Conservation (phyloP, 805 yeast species). For the Nakazawaea siamensis region DNA sequence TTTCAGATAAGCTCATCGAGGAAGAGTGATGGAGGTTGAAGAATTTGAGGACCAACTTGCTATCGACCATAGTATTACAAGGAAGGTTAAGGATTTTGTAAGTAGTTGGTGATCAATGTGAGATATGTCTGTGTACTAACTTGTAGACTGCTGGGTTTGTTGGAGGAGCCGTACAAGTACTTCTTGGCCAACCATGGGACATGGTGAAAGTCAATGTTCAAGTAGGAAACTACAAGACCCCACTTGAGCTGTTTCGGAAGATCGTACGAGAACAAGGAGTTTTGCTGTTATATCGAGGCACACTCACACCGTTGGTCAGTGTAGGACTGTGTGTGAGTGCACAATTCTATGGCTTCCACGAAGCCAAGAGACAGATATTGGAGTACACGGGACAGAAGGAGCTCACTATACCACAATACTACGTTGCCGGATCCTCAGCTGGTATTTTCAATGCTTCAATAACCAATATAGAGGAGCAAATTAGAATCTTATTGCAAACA, state of each 20-base stretch:
- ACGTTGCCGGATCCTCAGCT: conserved; percentile 56
- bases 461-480: conserved; percentile 59
- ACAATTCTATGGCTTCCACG: conserved; percentile 67
- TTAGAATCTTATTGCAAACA: conserved; percentile 53
- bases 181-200: conserved; percentile 63
- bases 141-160: conserved; percentile 38
- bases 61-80: conserved; percentile 26
- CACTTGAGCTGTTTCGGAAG: conserved; percentile 40
- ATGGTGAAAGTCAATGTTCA: conserved; percentile 63
- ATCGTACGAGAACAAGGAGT: conserved; percentile 54
- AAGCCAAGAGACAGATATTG: conserved; percentile 51
- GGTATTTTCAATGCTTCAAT: conserved; percentile 60
- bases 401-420: conserved; percentile 46
- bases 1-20: background rate
- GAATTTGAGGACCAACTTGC: conserved; percentile 1
- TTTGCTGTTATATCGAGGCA: conserved; percentile 59
- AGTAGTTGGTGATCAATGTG: conserved; percentile 10
- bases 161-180: conserved; percentile 48
- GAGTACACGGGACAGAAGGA: conserved; percentile 18
- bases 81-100: conserved; percentile 44
- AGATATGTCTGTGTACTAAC: background rate
- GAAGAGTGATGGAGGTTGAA: background rate
- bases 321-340: conserved; percentile 65
- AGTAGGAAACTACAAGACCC: conserved; percentile 54
- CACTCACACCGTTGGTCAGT: conserved; percentile 61